Base-by-base conservation (phyloP, 192 early-diverging fungal genomes). In the Chytriomyces confervae region DNA sequence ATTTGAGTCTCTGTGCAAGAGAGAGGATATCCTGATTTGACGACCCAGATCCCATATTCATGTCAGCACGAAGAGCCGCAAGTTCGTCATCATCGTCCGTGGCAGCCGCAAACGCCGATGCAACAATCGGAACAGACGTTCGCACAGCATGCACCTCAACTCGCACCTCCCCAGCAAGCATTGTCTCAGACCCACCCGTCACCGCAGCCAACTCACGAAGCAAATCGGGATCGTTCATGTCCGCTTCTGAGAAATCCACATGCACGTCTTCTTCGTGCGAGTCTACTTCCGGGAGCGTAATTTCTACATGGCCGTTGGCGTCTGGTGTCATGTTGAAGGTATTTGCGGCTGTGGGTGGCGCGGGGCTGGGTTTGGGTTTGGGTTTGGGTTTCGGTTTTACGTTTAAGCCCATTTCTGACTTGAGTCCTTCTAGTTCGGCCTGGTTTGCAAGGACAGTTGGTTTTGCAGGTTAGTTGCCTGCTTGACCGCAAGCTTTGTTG, bases 201-300 rank as follows among this genome's bases (percentile, higher is more conserved):
- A 88, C 77, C 9, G 64, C 61, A 27, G 61, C 13, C 10, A 79
- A 50, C 63, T 77, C 77, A 81, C 86, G 88, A 84, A 95, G 78
- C 45, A 95, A 81, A n/a, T 84, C 81, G 6, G 94, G 94, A 77
- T 95, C 92, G 47, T 92, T 91, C 81, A 92, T 78, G 77, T 95
- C 94, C 5, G 86, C 85, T 24, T 95, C 94, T 7, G 86, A 89
- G 49, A 95, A 80, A 16, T 91, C 88, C 6, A 94, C 88, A 7
- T 83, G 77, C 45, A 87, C 85, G 57, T 91, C 89, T 20, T 85
- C 85, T 16, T 88, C 87, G 23, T 85, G 78, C 23, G 61, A 65
- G 6, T 49, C 60, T 36, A 67, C 2, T 7, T 36, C 24, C 20
- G 51, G 63, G 18, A 76, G 44, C 18, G 29, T 23, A 50, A 77